Conservation (phyloP, 768 basidiomycete species). For the Heimioporus sp. region DNA sequence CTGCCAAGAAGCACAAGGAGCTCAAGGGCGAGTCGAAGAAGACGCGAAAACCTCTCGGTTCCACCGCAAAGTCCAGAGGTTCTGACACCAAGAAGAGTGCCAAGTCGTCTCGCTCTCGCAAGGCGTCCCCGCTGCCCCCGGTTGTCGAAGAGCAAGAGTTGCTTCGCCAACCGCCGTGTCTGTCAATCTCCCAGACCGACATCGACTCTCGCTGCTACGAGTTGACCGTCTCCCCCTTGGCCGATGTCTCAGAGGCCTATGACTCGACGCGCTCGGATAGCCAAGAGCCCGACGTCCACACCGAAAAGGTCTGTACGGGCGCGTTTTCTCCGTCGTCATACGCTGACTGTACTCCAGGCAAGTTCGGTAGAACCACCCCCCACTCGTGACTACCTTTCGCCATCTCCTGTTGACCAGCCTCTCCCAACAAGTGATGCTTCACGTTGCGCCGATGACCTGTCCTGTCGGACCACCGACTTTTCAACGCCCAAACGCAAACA, state of each 20-base stretch:
- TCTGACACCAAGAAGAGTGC: conserved; percentile 42
- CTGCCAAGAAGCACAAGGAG: conserved; percentile 44
- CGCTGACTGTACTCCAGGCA: conserved; percentile 37
- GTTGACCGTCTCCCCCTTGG: conserved; percentile 73
- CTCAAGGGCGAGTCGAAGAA: conserved; percentile 52
- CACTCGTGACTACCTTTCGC: conserved; percentile 52
- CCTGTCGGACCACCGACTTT: conserved; percentile 65
- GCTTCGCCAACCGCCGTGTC: conserved; percentile 26
- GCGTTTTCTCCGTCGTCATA: neutral
- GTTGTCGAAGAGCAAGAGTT: conserved; percentile 51
- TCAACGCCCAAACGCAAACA: conserved; percentile 74
- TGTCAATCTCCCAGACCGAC: conserved; percentile 44
- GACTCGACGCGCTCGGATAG: conserved; percentile 41
- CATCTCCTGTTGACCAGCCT: conserved; percentile 12
- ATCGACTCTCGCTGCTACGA: conserved; percentile 80
- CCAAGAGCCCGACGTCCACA: conserved; percentile 39
- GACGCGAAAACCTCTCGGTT: conserved; percentile 47
- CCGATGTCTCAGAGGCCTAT: conserved; percentile 73
- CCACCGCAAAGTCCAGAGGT: conserved; percentile 22
- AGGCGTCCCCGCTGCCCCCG: conserved; percentile 58
- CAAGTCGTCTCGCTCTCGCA: conserved; percentile 35
- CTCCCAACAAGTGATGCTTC: conserved; percentile 32
- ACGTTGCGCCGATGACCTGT: conserved; percentile 44
- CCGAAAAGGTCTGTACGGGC: conserved; percentile 46
- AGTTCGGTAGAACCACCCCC: conserved; percentile 57